Conservation (phyloP, 352 stramenopile genomes). For the Globisporangium nagaii region DNA sequence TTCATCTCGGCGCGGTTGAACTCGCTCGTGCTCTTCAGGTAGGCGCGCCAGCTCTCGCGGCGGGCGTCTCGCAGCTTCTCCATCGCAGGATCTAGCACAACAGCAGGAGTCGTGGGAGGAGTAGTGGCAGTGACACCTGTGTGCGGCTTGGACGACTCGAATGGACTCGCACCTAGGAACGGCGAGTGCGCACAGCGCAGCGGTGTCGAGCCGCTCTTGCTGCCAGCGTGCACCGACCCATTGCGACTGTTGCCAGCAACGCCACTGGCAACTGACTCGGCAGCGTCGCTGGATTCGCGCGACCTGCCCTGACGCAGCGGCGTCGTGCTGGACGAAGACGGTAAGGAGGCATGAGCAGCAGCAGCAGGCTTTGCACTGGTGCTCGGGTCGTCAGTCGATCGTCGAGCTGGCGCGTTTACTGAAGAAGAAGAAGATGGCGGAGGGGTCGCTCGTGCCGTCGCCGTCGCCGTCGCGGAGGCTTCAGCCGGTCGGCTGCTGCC, state of each 20-base stretch:
- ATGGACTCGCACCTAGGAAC: not conserved
- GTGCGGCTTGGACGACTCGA: not conserved
- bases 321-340: not conserved
- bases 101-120: not conserved
- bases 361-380: not conserved
- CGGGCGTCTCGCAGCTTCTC: conserved; percentile 35
- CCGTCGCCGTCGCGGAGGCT: not conserved
- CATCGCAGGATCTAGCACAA: conserved; percentile 20
- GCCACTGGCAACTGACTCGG: not conserved
- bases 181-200: not conserved
- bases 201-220: not conserved
- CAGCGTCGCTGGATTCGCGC: not conserved
- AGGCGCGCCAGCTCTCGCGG: conserved; percentile 37
- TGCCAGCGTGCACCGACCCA: not conserved
- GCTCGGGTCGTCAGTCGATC: not conserved
- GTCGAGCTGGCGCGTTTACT: not conserved
- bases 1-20: conserved; percentile 62
- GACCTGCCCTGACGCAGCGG: not conserved
- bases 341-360: not conserved
- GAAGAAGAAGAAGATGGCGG: not conserved
- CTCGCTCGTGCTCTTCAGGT: conserved; percentile 50
- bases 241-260: not conserved
- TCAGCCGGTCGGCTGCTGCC: too few species aligned
- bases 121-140: not conserved
- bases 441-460: not conserved